Conservation (phyloP, 2,329 filamentous ascomycete species). For the Alternaria alternata region DNA sequence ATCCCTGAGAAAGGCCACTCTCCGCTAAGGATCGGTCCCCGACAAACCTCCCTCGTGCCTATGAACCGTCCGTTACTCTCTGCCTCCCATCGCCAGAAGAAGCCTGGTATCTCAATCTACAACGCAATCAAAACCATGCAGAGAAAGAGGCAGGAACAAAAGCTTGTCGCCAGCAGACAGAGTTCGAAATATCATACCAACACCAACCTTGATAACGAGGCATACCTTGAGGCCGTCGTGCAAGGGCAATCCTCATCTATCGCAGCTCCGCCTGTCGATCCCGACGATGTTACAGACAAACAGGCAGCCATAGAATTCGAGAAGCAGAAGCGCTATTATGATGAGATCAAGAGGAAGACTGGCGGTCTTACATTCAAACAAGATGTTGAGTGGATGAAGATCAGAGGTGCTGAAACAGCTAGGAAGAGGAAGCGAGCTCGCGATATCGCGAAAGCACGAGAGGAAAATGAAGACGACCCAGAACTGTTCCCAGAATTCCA, state of each 20-base stretch:
- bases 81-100: not conserved
- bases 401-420: conserved; percentile 30
- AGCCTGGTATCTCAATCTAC: conserved; percentile 4
- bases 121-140: conserved; percentile 23
- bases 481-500: conserved; percentile 22
- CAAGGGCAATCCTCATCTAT: conserved; percentile 3
- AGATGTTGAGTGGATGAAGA: conserved; percentile 42
- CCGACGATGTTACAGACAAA: conserved; percentile 19
- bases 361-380: conserved; percentile 33
- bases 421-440: conserved; percentile 26
- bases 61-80: conserved; percentile 10
- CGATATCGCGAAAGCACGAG: conserved; percentile 18
- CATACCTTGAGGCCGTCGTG: conserved; percentile 26
- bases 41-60: not conserved
- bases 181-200: not conserved
- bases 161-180: conserved; percentile 7
- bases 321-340: conserved; percentile 30
- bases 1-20: conserved; percentile 16
- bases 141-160: conserved; percentile 11
- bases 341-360: conserved; percentile 23
- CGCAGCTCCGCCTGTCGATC: not conserved
- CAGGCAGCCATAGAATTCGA: conserved; percentile 25
- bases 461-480: conserved; percentile 17
- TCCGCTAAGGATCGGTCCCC: not conserved
- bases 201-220: conserved; percentile 14